These are phyloP conservation scores for Macrophomina phaseolina DNA, from an alignment of 2,329 filamentous ascomycete genomes.

Conservation along the genomic window DNA sequence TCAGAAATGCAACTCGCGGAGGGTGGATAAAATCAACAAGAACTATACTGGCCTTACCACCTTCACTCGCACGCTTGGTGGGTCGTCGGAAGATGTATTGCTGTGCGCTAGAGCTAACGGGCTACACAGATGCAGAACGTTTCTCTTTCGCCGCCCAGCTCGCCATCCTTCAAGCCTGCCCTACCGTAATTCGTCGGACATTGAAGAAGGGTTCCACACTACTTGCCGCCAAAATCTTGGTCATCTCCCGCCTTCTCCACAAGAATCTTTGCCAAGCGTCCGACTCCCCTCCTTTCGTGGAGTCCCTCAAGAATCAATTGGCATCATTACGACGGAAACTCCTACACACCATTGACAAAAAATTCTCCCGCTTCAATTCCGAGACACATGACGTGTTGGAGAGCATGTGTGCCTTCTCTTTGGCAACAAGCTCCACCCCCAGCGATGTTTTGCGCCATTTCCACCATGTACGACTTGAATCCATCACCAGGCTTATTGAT, in stretches of 20 bases:
- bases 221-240: conserved; percentile 68
- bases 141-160: conserved; percentile 62
- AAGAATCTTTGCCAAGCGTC: conserved; percentile 69
- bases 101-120: background rate
- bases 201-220: conserved; percentile 58
- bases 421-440: conserved; percentile 79
- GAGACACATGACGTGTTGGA: conserved; percentile 65
- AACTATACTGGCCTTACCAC: conserved; percentile 61
- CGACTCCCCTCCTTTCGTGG: conserved; percentile 59
- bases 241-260: conserved; percentile 75
- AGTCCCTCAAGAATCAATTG: conserved; percentile 68
- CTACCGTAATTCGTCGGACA: conserved; percentile 58
- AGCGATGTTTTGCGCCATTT: conserved; percentile 82
- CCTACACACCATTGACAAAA: conserved; percentile 67
- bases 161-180: conserved; percentile 62
- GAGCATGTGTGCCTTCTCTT: conserved; percentile 79
- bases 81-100: conserved; percentile 27
- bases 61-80: conserved; percentile 48
- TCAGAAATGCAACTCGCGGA: conserved; percentile 73
- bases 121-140: conserved; percentile 46
- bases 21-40: conserved; percentile 69
- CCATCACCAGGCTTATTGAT: conserved; percentile 69
- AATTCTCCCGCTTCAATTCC: conserved; percentile 43
- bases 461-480: conserved; percentile 72
- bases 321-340: conserved; percentile 67